Conservation (phyloP, 2,329 filamentous ascomycete genomes). For the Ophiostoma sp. region DNA sequence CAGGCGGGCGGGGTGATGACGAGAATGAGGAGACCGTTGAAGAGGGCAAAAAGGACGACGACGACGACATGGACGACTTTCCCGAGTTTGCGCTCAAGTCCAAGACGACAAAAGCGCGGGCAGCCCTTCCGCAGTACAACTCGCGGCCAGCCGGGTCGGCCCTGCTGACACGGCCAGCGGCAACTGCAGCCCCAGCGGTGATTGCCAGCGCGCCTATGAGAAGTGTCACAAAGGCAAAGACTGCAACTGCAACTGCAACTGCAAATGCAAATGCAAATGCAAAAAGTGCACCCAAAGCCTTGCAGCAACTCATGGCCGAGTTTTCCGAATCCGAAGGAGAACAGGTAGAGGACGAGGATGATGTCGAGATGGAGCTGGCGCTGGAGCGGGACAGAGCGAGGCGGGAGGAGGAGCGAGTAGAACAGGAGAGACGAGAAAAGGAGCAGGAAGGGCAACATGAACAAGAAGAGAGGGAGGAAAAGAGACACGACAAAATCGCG, state of each 20-base stretch:
- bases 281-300: not conserved
- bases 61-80: slow-evolving; percentile 15
- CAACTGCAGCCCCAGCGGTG: not conserved
- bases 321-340: slow-evolving; percentile 12
- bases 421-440: not conserved
- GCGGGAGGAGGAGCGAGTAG: not conserved
- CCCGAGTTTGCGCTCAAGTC: slow-evolving; percentile 8
- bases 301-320: slow-evolving; percentile 3
- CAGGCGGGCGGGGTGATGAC: slow-evolving; percentile 1
- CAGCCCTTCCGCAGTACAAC: slow-evolving; percentile 17
- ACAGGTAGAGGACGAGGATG: not conserved
- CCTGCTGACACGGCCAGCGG: not conserved
- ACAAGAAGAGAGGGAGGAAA: not conserved
- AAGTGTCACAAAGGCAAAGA: not conserved
- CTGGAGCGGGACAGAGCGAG: not conserved
- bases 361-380: slow-evolving; percentile 4
- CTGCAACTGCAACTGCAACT: not conserved
- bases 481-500: not conserved
- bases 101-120: slow-evolving; percentile 3
- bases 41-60: slow-evolving; percentile 7
- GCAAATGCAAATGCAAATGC: not conserved
- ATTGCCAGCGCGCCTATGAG: not conserved
- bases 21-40: not conserved
- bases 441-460: not conserved
- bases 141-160: slow-evolving; percentile 7